Conservation (phyloP, 2,329 filamentous ascomycete genomes). For the Arachnomyces sp. region DNA sequence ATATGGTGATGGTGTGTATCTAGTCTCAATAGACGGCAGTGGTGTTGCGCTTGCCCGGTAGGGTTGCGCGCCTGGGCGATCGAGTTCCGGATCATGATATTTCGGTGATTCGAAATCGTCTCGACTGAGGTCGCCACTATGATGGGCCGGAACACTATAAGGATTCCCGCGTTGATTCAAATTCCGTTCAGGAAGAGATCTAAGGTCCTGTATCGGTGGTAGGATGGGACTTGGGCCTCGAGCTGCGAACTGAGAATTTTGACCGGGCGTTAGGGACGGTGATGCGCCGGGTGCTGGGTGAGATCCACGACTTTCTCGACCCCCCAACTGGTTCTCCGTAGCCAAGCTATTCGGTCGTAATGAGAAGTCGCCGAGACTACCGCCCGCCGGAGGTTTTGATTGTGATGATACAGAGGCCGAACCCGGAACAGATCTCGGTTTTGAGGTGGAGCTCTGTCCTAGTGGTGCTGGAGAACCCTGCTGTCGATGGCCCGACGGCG, state of each 20-base stretch:
- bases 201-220: slow-evolving; percentile 30
- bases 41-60: slow-evolving; percentile 13
- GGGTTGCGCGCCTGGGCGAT: slow-evolving; percentile 19
- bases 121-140: not conserved
- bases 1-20: slow-evolving; percentile 18
- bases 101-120: slow-evolving; percentile 9
- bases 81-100: slow-evolving; percentile 16
- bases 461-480: slow-evolving; percentile 23
- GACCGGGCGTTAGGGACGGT: not conserved
- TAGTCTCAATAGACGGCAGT: slow-evolving; percentile 17
- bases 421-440: slow-evolving; percentile 23
- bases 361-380: slow-evolving; percentile 20
- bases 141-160: slow-evolving; percentile 9
- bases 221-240: slow-evolving; percentile 30
- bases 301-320: not conserved
- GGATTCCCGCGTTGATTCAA: slow-evolving; percentile 16
- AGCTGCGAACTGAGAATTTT: slow-evolving; percentile 15
- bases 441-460: slow-evolving; percentile 22
- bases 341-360: slow-evolving; percentile 5
- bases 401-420: slow-evolving; percentile 14
- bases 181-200: slow-evolving; percentile 24
- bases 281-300: not conserved
- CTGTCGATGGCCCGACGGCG: slow-evolving; percentile 20
- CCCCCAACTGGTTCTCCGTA: not conserved
- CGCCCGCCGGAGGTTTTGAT: slow-evolving; percentile 17